Evolutionary conservation across 169 alveolate genomes (phyloP).

Genomic region (Cryptosporidium sp.): DNA sequence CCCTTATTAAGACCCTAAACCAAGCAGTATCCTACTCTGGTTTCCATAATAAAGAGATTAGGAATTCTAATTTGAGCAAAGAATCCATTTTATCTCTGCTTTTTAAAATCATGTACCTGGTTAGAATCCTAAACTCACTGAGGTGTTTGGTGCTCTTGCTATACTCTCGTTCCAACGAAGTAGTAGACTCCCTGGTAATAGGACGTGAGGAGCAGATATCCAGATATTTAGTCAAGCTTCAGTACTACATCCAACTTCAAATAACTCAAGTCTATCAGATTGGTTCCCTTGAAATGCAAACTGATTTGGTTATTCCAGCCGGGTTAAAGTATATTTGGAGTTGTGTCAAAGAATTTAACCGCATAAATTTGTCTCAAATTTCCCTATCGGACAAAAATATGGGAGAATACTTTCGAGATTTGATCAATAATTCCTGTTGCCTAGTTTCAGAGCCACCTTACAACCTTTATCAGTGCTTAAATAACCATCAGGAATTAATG

Average conservation of each 20-base stretch:
- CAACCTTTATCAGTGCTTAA: slow-evolving; percentile 7
- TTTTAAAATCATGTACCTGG: slow-evolving; percentile 11
- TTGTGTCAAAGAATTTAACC: neutral
- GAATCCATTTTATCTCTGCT: neutral
- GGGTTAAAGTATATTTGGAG: slow-evolving; percentile 15
- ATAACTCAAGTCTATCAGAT: neutral
- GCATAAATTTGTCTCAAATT: slow-evolving; percentile 1
- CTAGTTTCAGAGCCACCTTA: slow-evolving; percentile 8
- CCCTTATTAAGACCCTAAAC: neutral
- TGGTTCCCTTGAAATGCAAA: neutral
- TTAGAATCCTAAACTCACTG: slow-evolving; percentile 19
- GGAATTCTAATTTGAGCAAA: neutral
- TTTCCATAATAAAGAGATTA: neutral
- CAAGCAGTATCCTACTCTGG: neutral
- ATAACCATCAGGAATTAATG: neutral
- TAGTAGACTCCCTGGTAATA: neutral
- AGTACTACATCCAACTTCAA: slow-evolving; percentile 31
- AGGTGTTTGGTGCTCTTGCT: slow-evolving; percentile 42
- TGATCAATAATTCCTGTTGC: neutral
- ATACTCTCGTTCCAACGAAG: slow-evolving; percentile 49
- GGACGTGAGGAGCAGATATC: slow-evolving; percentile 40
- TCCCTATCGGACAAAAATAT: neutral
- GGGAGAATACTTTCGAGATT: neutral
- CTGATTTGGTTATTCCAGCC: neutral
- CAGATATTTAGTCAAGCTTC: slow-evolving; percentile 20